A percentile compares a stretch with the other conserved stretches of the same genome.
These are phyloP conservation scores for Fusarium clavum DNA, from an alignment of 2,329 filamentous ascomycete species.

Conservation along the genomic window DNA sequence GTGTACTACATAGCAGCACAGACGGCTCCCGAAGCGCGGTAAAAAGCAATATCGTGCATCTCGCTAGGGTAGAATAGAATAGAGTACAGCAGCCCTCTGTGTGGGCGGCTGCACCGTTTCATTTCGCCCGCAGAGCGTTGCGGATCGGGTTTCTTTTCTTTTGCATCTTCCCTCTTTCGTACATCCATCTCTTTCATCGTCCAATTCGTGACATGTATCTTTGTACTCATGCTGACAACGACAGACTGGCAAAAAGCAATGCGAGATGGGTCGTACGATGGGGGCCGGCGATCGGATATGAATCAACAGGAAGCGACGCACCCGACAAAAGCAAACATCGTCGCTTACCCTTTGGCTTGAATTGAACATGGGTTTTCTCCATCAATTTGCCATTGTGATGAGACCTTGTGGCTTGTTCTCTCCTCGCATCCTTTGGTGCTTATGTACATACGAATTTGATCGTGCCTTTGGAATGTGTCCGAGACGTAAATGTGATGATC, in stretches of 20 bases:
- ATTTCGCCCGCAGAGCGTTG: conserved; percentile 10
- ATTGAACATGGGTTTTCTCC: conserved; percentile 10
- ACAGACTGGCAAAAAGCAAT: conserved; percentile 32
- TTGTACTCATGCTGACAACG: conserved; percentile 8
- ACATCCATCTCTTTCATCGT: not conserved
- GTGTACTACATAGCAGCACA: conserved; percentile 20
- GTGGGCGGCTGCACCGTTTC: conserved; percentile 7
- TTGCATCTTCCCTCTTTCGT: not conserved
- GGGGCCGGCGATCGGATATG: conserved; percentile 15
- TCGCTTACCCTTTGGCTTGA: conserved; percentile 9
- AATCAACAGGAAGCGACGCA: conserved; percentile 14
- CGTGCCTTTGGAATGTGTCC: conserved; percentile 9
- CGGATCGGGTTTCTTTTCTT: conserved; percentile 1
- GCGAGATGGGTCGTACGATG: conserved; percentile 30
- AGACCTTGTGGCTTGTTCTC: conserved; percentile 34
- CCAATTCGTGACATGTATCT: not conserved
- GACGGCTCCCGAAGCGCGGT: conserved; percentile 18
- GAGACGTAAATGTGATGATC: conserved; percentile 19
- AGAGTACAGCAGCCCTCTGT: not conserved
- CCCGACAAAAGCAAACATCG: conserved; percentile 21
- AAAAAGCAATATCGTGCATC: conserved; percentile 35
- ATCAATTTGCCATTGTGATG: conserved; percentile 10
- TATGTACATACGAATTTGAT: conserved; percentile 5
- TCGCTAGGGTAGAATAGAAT: not conserved
- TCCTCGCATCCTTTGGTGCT: conserved; percentile 1